Evolutionary conservation across 805 yeast species (phyloP), one percentile per base, ranked within the genome.

Genomic region (Lipomyces oligophaga): DNA sequence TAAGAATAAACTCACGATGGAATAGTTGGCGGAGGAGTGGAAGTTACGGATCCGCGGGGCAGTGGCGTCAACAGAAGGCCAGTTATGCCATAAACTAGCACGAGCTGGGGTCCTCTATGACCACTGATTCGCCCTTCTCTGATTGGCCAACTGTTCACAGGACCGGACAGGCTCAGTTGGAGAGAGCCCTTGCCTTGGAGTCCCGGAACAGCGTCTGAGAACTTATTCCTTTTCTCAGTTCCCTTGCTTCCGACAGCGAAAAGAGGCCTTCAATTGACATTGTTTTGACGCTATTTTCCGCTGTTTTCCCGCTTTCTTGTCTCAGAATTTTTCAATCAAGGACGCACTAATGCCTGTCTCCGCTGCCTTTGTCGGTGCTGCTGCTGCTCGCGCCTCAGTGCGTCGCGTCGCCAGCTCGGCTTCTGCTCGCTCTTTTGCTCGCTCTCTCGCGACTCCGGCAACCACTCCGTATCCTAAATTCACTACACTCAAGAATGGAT

Each of bases 401-500:
- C 34, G 48, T 28, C 53, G 53, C 34, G 48, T 36, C 38, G 26
- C 47, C 21, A 24, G 33, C 6, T 30, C 32, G 7, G 39, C 49
- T 19, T 22, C 38, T 20, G 45, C 45, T 10, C 27, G 41, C 26
- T 27, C 43, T 22, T 36, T 49, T 24, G 47, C 50, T 13, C 54
- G 54, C 39, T 49, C 35, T 39, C 45, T 58, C 33, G 59, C 60
- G 22, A 50, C 61, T 11, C 43, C 38, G 21, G 37, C 67, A 5
- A 53, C 60, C 10, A 37, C 65, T 25, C 76, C 81, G 20, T 63
- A 65, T 25, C 78, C 86, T 25, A 69, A 74, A 62, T 84, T 88
- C 7, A 78, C 96, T 1, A 78, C 82, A 2, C 72, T 93, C 43
- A 71, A 81, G n/a, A 93, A 93, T 64, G 99, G 99, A 2, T 68